Evolutionary conservation across 345 rosid genomes (phyloP), one percentile per base, ranked within the genome.

Genomic region (thale cress (Arabidopsis thaliana)): DNA sequence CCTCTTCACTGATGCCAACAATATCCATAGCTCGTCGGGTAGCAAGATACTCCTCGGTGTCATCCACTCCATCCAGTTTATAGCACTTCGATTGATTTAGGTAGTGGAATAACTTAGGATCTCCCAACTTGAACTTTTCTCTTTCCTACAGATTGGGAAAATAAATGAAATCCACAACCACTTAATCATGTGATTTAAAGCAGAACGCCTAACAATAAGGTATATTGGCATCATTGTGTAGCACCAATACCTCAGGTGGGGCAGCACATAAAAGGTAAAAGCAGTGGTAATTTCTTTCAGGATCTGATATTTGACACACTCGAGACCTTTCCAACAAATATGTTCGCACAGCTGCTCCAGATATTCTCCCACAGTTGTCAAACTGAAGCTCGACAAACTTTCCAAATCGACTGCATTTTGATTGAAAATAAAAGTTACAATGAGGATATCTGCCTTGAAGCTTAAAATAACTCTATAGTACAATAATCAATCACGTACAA

Each of bases 321-420:
- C 99, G 99, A 79, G 99, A 95, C 61, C 99, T 85, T 82, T 95
- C 99, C 51, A 95, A 89, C 85, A 95, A 78, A 83, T 95, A 95
- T 63, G 99, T 95, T 56, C 99, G 83, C 74, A 95, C 85, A 69
- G 99, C 99, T 22, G 99, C 99, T 52, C 99, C 99, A 40, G 99
- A 95, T 78, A 95, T 95, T 83, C 99, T 86, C 85, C 99, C 99
- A 82, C 72, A 89, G 80, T 90, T 95, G 88, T 95, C 98, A 79
- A 95, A 95, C 84, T 95, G 99, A 77, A 95, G 79, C 91, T 95
- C 99, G 25, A 95, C 99, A 83, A 95, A 95, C 87, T 95, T 95
- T 82, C 99, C 99, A 79, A 95, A 95, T 56, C 99, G 99, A 87
- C 99, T 95, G 80, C 81, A 81, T 78, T 76, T 55, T 67, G 62